Percentiles rank a stretch among this genome's conserved stretches.
phyloP scores from a whole-genome alignment of 192 early-diverging fungal genomes.

The Kappamyces sp. region DNA sequence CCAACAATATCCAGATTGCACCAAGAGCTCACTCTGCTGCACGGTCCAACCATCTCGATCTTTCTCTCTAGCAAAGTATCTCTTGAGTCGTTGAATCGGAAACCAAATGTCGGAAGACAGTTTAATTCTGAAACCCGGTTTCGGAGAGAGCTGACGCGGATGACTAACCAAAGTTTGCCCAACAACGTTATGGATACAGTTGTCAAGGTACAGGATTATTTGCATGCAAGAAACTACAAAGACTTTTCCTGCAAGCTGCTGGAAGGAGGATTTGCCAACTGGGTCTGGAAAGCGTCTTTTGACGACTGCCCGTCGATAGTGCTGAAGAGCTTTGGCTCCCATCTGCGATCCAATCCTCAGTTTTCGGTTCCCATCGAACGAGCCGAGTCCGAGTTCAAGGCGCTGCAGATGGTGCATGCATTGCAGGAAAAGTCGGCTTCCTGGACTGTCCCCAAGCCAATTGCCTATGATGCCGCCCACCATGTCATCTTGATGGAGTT shows the following conservation, averaged over 20 bases:
- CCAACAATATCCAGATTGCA: too few relatives aligned
- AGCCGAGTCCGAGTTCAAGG: not conserved
- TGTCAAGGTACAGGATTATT: too few relatives aligned
- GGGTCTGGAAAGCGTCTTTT: slow-evolving; percentile 7
- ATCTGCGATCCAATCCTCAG: not conserved
- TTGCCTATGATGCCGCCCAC: not conserved
- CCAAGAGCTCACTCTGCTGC: too few relatives aligned
- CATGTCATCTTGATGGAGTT: slow-evolving; percentile 6
- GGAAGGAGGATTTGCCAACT: not conserved
- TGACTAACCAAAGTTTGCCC: too few relatives aligned
- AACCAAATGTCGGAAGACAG: too few relatives aligned
- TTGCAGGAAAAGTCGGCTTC: not conserved
- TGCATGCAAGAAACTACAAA: too few relatives aligned
- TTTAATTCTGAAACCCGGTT: too few relatives aligned
- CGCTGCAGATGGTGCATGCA: not conserved
- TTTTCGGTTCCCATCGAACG: not conserved
- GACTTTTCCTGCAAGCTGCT: not conserved
- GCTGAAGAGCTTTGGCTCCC: not conserved
- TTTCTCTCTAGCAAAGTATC: too few relatives aligned
- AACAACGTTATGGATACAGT: too few relatives aligned
- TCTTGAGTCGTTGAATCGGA: too few relatives aligned
- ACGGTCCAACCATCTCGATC: too few relatives aligned
- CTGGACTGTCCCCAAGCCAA: slow-evolving; percentile 8
- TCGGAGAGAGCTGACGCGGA: too few relatives aligned
- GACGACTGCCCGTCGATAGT: not conserved